Evolutionary conservation across 495 filamentous ascomycete genomes (phyloP).

Genomic region (Mytilinidion resinicola): DNA sequence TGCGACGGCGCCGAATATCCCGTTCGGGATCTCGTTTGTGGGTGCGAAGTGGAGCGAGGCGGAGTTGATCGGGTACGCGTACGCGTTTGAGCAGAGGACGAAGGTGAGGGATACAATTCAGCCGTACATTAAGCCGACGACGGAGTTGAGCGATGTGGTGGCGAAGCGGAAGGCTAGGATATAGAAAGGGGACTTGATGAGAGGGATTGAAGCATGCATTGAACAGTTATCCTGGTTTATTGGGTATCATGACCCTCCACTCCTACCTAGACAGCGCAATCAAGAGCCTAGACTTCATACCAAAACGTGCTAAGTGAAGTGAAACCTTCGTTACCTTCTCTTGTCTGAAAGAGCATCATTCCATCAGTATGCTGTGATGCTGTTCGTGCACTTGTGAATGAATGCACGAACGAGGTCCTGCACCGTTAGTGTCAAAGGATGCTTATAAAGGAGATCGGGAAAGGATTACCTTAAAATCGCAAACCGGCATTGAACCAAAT

Average conservation of each 20-base stretch:
- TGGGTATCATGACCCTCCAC: too few species aligned
- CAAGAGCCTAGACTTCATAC: too few species aligned
- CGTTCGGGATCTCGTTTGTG: constrained; percentile 56
- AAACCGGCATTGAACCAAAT: constrained; percentile 44
- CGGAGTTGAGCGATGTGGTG: constrained; percentile 40
- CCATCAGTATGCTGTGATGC: too few species aligned
- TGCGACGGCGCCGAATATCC: constrained; percentile 43
- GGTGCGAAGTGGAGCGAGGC: constrained; percentile 50
- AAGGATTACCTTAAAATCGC: constrained; percentile 9
- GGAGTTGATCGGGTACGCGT: constrained; percentile 56
- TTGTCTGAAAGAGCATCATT: too few species aligned
- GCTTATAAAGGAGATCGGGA: background rate
- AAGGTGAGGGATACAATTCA: constrained; percentile 41
- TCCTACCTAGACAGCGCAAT: too few species aligned
- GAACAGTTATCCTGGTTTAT: too few species aligned
- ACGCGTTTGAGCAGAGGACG: constrained; percentile 64
- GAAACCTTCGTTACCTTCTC: too few species aligned
- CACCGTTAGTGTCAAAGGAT: too few species aligned
- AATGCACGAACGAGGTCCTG: too few species aligned
- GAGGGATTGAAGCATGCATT: background rate
- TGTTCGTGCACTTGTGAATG: too few species aligned
- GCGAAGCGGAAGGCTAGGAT: background rate
- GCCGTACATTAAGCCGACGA: constrained; percentile 43
- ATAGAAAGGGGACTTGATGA: background rate
- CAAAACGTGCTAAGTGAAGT: too few species aligned